phyloP scores from a whole-genome alignment of 768 basidiomycete species.

The Multifurca ochricompacta region DNA sequence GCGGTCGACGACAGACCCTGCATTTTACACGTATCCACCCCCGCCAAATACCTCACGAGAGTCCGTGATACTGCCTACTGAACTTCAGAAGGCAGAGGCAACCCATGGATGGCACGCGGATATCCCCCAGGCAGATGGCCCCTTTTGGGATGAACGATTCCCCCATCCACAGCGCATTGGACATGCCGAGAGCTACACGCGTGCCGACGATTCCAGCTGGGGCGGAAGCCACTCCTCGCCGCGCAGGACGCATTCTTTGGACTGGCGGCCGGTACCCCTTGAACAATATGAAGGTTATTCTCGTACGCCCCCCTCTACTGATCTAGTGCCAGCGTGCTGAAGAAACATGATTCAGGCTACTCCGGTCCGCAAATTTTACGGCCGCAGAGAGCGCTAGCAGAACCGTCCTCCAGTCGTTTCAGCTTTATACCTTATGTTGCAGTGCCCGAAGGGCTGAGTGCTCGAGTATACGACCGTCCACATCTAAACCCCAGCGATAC shows the following conservation, averaged over 20 bases:
- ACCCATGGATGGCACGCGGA: constrained; percentile 4
- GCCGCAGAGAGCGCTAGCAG: constrained; percentile 9
- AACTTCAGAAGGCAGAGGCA: not conserved
- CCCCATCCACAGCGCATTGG: constrained; percentile 10
- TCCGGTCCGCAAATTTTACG: not conserved
- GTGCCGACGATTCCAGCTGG: constrained; percentile 13
- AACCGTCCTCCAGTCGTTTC: constrained; percentile 14
- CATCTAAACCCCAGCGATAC: not conserved
- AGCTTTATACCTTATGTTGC: constrained; percentile 9
- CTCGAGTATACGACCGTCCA: not conserved
- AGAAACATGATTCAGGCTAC: not conserved
- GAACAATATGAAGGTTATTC: not conserved
- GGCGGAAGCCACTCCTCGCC: not conserved
- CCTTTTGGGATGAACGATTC: constrained; percentile 8
- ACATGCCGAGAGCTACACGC: constrained; percentile 21
- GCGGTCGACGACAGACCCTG: constrained; percentile 23
- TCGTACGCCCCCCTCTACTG: not conserved
- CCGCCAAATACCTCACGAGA: constrained; percentile 14
- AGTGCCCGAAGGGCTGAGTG: not conserved
- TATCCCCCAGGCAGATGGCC: constrained; percentile 2
- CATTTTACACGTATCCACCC: constrained; percentile 23
- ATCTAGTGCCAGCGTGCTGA: not conserved
- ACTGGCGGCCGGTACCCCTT: constrained; percentile 6
- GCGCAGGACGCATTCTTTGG: constrained; percentile 5
- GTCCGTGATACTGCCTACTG: not conserved